Percentiles rank a stretch among this genome's conserved stretches.
These are phyloP conservation scores for Fusarium bactridioides DNA, from an alignment of 2,329 filamentous ascomycete species.

Conservation along the genomic window DNA sequence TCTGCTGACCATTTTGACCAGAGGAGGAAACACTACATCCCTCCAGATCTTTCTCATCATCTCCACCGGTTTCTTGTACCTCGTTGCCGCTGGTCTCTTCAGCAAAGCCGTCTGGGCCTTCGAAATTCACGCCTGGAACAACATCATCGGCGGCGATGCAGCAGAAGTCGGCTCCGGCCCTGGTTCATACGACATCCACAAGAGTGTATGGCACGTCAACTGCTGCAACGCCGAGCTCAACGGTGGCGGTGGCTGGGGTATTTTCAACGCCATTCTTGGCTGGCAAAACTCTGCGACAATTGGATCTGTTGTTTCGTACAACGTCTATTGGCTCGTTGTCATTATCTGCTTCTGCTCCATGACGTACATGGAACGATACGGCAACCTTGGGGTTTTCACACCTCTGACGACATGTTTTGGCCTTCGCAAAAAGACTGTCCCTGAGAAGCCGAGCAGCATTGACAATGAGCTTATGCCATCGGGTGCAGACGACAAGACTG, in stretches of 20 bases:
- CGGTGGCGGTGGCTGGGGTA: neutral
- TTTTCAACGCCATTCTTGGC: neutral
- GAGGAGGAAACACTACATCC: neutral
- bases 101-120: neutral
- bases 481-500: neutral
- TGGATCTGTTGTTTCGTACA: neutral
- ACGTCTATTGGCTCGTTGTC: neutral
- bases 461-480: neutral
- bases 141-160: neutral
- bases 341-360: neutral
- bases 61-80: neutral
- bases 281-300: neutral
- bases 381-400: neutral
- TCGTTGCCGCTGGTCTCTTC: neutral
- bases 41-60: neutral
- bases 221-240: neutral
- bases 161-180: neutral
- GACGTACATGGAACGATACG: neutral
- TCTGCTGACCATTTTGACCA: accelerated
- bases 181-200: neutral
- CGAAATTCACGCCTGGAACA: neutral
- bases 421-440: neutral
- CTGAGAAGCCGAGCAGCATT: neutral
- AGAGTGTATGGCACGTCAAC: neutral
- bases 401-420: neutral